Evolutionary conservation across 768 basidiomycete genomes (phyloP), one percentile per base, ranked within the genome.

Genomic region (Trametes elegans): DNA sequence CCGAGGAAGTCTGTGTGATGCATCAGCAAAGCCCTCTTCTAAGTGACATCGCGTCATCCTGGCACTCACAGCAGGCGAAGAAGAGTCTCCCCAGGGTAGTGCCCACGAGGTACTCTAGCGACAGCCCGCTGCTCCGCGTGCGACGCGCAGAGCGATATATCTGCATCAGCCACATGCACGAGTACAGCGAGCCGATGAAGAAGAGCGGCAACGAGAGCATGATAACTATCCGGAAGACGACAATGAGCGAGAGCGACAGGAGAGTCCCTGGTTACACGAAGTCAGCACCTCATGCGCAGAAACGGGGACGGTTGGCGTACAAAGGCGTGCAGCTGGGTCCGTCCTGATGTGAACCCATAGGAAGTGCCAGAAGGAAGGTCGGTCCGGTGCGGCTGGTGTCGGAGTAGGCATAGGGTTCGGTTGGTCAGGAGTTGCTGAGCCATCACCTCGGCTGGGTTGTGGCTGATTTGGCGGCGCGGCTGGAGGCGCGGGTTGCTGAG

Each of bases 151-250:
- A 88, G 21, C 93, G 78, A 49, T 86, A 74, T 43, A 97, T 91
- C 70, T 95, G 93, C 3, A 90, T 86, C 5, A 87, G 61, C 93
- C 93, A 97, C 64, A 94, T 85, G 55, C 78, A 78, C 6, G 86
- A 87, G 69, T 95, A 93, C 52, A 90, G 79, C 24, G 74, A 66
- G 9, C 76, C 80, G 29, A 94, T 78, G 59, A 88, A 83, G 16
- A 86, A 59, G 62, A 90, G 74, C 7, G 85, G 79, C 39, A 90
- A 73, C 0, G 80, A 78, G 1, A 87, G 81, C 19, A 83, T 82
- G 63, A 89, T 63, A 48, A 91, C 83, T 44, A 93, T 78, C 31
- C 88, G 84, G 60, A 93, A 81, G 52, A 93, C 78, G 53, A 89
- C 71, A 11, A 87, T 81, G 53, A 93, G 70, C 52, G 84, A 85